These are phyloP conservation scores for Suillus luteus DNA, from an alignment of 768 basidiomycete genomes.

Conservation along the genomic window DNA sequence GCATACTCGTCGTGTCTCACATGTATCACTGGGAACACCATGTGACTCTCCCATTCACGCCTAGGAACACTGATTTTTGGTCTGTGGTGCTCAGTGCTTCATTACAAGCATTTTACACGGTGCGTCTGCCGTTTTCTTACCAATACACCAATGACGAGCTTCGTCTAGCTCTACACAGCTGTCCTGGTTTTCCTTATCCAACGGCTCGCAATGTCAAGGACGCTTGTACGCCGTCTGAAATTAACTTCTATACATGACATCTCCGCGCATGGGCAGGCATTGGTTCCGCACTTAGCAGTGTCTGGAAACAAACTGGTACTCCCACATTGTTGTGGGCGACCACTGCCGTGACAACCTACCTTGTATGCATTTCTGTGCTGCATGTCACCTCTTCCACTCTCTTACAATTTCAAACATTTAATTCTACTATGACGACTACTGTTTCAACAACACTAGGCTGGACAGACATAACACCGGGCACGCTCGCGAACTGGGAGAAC, in stretches of 20 bases:
- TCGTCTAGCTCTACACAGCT: too few species aligned
- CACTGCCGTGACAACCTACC: neutral
- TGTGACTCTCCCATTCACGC: too few species aligned
- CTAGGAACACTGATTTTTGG: too few species aligned
- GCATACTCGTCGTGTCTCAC: too few species aligned
- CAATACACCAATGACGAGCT: too few species aligned
- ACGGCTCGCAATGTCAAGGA: neutral
- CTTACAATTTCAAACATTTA: neutral
- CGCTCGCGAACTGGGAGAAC: too few species aligned
- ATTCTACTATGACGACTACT: neutral
- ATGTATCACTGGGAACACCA: too few species aligned
- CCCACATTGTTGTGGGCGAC: neutral
- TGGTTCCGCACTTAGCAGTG: neutral
- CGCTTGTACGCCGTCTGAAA: neutral
- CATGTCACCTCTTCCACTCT: constrained; percentile 1
- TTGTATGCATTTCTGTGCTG: neutral
- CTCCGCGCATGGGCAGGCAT: neutral
- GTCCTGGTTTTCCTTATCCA: neutral
- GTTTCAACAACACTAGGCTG: neutral
- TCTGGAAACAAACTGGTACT: neutral
- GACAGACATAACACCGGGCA: neutral
- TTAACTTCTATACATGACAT: neutral
- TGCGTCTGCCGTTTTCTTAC: too few species aligned
- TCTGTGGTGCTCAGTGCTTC: too few species aligned
- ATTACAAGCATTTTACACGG: too few species aligned